Base-by-base conservation (phyloP, 768 basidiomycete genomes). In the Sarcodon sp. region DNA sequence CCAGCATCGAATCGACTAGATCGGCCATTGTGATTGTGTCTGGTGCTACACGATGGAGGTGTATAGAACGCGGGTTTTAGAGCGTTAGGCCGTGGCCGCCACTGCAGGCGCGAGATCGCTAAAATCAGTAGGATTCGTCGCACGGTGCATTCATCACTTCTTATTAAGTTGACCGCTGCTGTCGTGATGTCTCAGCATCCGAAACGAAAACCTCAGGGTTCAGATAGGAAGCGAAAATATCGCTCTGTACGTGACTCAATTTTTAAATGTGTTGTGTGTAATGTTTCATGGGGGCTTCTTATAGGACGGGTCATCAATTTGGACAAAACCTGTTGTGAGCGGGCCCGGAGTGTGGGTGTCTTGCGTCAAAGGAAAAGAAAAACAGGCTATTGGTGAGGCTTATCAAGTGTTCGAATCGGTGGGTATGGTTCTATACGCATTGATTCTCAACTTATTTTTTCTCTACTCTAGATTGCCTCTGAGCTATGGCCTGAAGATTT, bases 1-100 rank as follows among this genome's bases (percentile, higher is more conserved):
- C 94, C 36, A 98, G 81, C 81, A 94, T 91, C 48, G 88, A 85
- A 59, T 92, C 88, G 43, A 91, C 77, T 50, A 84, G 71, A 64
- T 91, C 88, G 44, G 72, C 70, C 84, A 84, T 85, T 54, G 45
- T 64, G 48, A 51, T 3, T 5, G 33, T 41, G 7, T 15, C 27
- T 41, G 39, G 15, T 13, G 39, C 21, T 27, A 27, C 21, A 4
- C 21, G 21, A 27, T 27, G 21, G 21, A 27, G 21, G 4, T 27
- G 21, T 27, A 27, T 27, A 27, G 21, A 27, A 27, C 4, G 21
- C 21, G 21, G 21, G 21, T 27, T 27, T 27, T 27, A 27, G 21
- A 27, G 21, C 21, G 21, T n/a, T 4, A 27, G 21, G 21, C 21
- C 21, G 21, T 4, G 21, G 21, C 21, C n/a, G 21, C 21, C 21